Evolutionary conservation across 148 eudicot genomes (phyloP).

Genomic region (Linanthus parryae): DNA sequence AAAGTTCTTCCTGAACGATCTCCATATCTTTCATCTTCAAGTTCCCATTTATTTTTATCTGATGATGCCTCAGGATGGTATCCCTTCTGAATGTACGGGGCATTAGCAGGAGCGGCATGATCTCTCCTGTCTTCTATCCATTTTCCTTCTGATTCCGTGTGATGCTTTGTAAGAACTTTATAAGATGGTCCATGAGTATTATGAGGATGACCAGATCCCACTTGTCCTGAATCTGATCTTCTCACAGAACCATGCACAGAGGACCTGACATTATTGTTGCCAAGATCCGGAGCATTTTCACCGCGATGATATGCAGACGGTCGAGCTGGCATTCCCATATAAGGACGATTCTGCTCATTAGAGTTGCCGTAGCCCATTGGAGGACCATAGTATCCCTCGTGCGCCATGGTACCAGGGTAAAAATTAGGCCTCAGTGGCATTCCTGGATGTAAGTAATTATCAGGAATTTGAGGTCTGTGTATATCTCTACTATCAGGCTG

Average conservation of each 20-base stretch:
- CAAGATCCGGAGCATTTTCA: constrained; percentile 39
- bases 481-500: constrained; percentile 68
- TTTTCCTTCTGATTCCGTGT: constrained; percentile 39
- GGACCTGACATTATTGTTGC: constrained; percentile 50
- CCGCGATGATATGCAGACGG: constrained; percentile 48
- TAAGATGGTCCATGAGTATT: constrained; percentile 46
- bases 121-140: constrained; percentile 44
- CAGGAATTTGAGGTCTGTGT: constrained; percentile 62
- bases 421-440: constrained; percentile 82
- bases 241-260: constrained; percentile 29
- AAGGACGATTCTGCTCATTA: constrained; percentile 68
- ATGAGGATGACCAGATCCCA: constrained; percentile 38
- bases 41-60: constrained; percentile 49
- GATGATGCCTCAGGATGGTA: constrained; percentile 22
- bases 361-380: constrained; percentile 71
- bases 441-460: constrained; percentile 68
- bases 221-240: constrained; percentile 28
- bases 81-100: constrained; percentile 29
- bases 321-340: constrained; percentile 66
- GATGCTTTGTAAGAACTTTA: constrained; percentile 43
- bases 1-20: constrained; percentile 21
- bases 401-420: constrained; percentile 65
- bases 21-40: constrained; percentile 35
- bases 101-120: constrained; percentile 22
- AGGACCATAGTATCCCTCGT: constrained; percentile 80